phyloP scores from a whole-genome alignment of 139 green algal species.

The Auxenochlorella protothecoides region DNA sequence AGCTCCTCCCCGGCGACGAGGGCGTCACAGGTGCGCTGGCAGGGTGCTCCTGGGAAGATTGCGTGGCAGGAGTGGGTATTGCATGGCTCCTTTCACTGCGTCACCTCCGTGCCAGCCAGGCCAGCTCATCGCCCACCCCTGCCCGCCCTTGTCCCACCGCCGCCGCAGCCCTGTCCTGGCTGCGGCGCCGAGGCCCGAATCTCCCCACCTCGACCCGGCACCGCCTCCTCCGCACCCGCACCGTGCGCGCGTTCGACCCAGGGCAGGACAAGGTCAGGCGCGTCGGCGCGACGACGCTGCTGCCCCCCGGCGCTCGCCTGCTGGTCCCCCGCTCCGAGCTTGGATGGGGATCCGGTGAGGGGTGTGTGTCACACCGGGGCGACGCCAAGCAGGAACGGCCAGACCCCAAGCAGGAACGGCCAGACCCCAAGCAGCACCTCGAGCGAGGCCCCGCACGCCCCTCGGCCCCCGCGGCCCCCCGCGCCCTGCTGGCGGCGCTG shows the following conservation, averaged over 20 bases:
- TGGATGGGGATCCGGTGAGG: too few species aligned
- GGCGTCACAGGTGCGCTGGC: neutral
- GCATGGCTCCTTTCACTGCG: neutral
- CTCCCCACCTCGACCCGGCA: slow-evolving; percentile 19
- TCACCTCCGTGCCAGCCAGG: too few species aligned
- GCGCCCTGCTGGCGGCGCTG: slow-evolving; percentile 1
- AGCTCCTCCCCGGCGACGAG: neutral
- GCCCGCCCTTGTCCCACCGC: neutral
- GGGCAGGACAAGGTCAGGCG: slow-evolving; percentile 2
- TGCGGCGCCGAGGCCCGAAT: slow-evolving; percentile 29
- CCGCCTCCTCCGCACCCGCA: slow-evolving; percentile 20
- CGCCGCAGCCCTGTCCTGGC: slow-evolving; percentile 35
- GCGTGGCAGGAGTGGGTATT: too few species aligned
- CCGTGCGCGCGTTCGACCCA: slow-evolving; percentile 14
- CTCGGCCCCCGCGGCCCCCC: neutral
- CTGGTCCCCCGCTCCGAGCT: slow-evolving; percentile 10
- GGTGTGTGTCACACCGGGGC: too few species aligned
- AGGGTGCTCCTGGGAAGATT: too few species aligned
- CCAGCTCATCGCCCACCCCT: neutral
- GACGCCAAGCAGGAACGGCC: too few species aligned
- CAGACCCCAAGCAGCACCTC: too few species aligned
- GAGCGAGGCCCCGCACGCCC: too few species aligned
- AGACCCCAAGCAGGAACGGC: too few species aligned
- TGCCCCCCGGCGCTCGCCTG: slow-evolving; percentile 11
- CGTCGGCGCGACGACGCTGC: neutral